A percentile compares a stretch with the other conserved stretches of the same genome.
phyloP scores from a whole-genome alignment of 257 asterid genomes.

The Solanum paucissectum region DNA sequence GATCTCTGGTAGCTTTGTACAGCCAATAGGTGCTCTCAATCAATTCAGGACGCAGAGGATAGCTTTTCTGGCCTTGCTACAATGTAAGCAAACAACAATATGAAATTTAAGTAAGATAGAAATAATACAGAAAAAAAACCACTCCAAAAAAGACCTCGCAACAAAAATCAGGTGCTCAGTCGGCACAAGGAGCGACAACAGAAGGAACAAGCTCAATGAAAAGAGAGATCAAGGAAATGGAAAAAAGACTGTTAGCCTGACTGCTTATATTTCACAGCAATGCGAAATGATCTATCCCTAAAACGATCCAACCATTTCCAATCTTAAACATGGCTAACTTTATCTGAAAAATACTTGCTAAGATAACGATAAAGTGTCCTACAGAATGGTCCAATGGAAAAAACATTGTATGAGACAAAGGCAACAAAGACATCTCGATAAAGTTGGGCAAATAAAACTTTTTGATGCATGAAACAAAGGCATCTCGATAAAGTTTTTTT shows the following conservation, averaged over 20 bases:
- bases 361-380: neutral
- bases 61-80: conserved; percentile 98
- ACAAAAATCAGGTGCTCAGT: neutral
- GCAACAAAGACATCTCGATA: neutral
- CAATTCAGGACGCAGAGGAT: conserved; percentile 92
- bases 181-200: neutral
- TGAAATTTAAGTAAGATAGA: neutral
- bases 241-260: neutral
- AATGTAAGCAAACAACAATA: neutral
- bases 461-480: neutral
- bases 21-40: conserved; percentile 98
- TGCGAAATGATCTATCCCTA: neutral
- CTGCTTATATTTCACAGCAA: neutral
- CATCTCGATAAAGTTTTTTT: neutral
- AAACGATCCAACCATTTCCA: neutral
- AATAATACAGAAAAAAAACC: neutral
- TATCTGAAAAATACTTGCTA: neutral
- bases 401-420: neutral
- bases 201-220: neutral
- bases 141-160: neutral
- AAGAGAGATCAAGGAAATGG: neutral
- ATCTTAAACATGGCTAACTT: neutral
- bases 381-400: neutral
- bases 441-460: neutral
- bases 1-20: conserved; percentile 91